Evolutionary conservation across 1,139 yeast genomes (phyloP).

Genomic region (Hansenula lynferdii): DNA sequence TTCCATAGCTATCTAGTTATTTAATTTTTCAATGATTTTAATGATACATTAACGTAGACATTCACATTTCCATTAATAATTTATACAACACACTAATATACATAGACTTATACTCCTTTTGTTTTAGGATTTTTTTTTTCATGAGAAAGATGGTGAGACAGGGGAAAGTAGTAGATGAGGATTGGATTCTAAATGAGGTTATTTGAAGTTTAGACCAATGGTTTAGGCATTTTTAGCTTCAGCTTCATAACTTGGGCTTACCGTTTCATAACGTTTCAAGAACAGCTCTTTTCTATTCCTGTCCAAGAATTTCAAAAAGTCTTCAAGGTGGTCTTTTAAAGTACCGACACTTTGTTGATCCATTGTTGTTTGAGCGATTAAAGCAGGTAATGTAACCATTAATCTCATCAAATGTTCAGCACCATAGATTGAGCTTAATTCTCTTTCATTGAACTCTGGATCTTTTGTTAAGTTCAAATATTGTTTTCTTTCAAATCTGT

Average conservation of each 20-base stretch:
- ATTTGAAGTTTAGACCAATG: no score
- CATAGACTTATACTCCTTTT: no score
- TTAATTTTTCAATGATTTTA: no score
- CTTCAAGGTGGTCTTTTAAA: constrained; percentile 49
- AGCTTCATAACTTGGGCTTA: constrained; percentile 62
- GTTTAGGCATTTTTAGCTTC: constrained; percentile 32
- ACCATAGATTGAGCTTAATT: constrained; percentile 58
- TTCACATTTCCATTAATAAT: no score
- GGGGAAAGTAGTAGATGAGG: no score
- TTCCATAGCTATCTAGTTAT: no score
- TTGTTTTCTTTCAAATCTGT: constrained; percentile 83
- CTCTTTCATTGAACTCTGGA: constrained; percentile 30
- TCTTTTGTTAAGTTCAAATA: constrained; percentile 50
- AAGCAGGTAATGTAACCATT: constrained; percentile 73
- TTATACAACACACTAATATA: no score
- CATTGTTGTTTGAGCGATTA: constrained; percentile 75
- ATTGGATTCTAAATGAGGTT: no score
- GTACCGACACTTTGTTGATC: constrained; percentile 67
- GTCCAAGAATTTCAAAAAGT: constrained; percentile 43
- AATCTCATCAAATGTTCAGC: constrained; percentile 72
- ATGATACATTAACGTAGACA: no score
- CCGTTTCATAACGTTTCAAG: constrained; percentile 41
- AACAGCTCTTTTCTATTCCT: constrained; percentile 44
- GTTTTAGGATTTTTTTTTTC: no score
- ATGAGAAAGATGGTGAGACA: no score